Evolutionary conservation across 768 basidiomycete genomes (phyloP).

Genomic region (Phylloporus arenicola): DNA sequence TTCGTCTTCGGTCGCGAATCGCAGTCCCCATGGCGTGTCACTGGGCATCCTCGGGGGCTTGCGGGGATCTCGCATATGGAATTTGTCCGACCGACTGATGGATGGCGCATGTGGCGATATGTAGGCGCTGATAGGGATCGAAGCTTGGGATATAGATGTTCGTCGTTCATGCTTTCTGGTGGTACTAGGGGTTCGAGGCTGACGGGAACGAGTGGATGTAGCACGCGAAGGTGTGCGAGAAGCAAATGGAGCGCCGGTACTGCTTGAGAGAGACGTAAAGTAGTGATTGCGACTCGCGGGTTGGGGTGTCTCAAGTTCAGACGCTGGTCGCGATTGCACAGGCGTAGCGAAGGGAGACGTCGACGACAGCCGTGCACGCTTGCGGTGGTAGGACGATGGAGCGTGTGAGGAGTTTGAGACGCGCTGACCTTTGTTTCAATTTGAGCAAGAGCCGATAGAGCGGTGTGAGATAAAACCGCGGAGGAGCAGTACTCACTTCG

Average conservation of each 20-base stretch:
- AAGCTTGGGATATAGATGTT: conserved; percentile 60
- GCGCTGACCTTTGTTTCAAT: conserved; percentile 42
- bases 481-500: conserved; percentile 44
- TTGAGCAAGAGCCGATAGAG: conserved; percentile 23
- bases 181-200: conserved; percentile 21
- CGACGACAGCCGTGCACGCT: conserved; percentile 57
- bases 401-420: conserved; percentile 52
- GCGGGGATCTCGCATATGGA: conserved; percentile 78
- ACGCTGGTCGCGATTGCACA: conserved; percentile 27
- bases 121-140: conserved; percentile 76
- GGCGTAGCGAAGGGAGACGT: conserved; percentile 32
- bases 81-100: conserved; percentile 50
- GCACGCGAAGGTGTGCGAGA: conserved; percentile 35
- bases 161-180: conserved; percentile 33
- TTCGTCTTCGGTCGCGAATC: conserved; percentile 50
- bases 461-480: conserved; percentile 16
- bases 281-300: conserved; percentile 12
- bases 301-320: conserved; percentile 24
- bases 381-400: conserved; percentile 69
- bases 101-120: conserved; percentile 78
- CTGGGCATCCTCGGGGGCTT: conserved; percentile 51
- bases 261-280: conserved; percentile 34
- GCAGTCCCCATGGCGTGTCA: conserved; percentile 59
- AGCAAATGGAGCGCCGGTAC: conserved; percentile 24
- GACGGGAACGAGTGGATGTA: conserved; percentile 32